Conservation (phyloP, 2,329 filamentous ascomycete species). For the Colletotrichum spaethianum region DNA sequence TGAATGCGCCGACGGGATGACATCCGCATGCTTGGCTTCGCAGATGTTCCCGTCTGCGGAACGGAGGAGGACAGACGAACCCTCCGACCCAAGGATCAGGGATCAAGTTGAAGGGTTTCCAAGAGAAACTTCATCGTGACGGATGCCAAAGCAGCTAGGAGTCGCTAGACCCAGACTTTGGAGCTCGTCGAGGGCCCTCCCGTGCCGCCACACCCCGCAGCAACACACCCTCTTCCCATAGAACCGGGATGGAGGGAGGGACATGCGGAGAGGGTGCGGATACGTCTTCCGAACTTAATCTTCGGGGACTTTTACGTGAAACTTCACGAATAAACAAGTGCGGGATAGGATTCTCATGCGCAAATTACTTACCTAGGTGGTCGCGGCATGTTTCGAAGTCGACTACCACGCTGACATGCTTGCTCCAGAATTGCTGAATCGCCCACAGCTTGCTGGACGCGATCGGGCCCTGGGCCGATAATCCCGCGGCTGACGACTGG, state of each 20-base stretch:
- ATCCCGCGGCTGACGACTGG: not conserved
- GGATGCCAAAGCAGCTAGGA: not conserved
- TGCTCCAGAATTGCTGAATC: conserved; percentile 58
- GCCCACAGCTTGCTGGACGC: conserved; percentile 21
- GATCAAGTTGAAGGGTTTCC: not conserved
- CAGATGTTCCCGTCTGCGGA: conserved; percentile 1
- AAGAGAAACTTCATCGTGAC: not conserved
- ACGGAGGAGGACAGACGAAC: conserved; percentile 3
- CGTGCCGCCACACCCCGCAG: not conserved
- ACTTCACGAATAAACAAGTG: conserved; percentile 12
- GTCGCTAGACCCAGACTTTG: not conserved
- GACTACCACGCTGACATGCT: conserved; percentile 64
- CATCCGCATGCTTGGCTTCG: not conserved
- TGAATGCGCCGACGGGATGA: too few species aligned
- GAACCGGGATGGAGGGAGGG: not conserved
- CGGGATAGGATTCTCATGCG: conserved; percentile 43
- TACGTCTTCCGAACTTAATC: conserved; percentile 14
- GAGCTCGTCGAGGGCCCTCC: not conserved
- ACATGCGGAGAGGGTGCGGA: conserved; percentile 11
- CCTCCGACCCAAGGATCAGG: not conserved
- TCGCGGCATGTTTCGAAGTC: conserved; percentile 66
- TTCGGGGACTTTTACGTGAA: not conserved
- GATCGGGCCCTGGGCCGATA: conserved; percentile 26
- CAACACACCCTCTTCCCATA: conserved; percentile 34
- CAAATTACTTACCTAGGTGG: conserved; percentile 63